phyloP scores from a whole-genome alignment of 257 asterid genomes.

The Lithospermum erythrorhizon region DNA sequence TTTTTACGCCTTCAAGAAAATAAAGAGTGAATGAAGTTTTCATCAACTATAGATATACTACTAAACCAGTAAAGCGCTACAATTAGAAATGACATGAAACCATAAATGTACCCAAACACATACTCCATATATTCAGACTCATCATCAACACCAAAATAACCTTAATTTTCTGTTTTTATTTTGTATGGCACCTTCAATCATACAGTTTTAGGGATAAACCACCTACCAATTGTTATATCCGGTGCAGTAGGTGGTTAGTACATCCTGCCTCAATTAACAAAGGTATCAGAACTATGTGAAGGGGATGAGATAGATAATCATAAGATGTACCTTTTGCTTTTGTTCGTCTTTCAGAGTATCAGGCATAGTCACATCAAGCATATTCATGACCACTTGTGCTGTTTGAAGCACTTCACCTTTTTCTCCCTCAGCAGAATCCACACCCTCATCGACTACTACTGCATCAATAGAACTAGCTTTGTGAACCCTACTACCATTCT shows the following conservation, averaged over 20 bases:
- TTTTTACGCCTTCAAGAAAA: neutral
- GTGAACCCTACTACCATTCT: constrained; percentile 13
- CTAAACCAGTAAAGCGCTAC: neutral
- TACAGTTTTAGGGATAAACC: neutral
- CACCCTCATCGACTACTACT: constrained; percentile 22
- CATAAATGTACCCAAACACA: neutral
- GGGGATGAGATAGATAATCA: constrained; percentile 6
- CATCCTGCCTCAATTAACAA: neutral
- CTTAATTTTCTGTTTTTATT: neutral
- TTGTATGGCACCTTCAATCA: neutral
- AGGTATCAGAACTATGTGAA: neutral
- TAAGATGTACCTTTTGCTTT: constrained; percentile 57
- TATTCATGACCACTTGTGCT: constrained; percentile 60
- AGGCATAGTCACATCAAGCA: constrained; percentile 80
- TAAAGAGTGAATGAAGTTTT: neutral
- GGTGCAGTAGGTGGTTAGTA: neutral
- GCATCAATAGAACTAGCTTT: constrained; percentile 24
- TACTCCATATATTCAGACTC: too few relatives aligned
- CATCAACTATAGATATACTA: neutral
- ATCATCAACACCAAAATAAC: too few relatives aligned
- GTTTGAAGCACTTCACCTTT: constrained; percentile 59
- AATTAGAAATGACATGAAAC: neutral
- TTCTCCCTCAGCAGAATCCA: constrained; percentile 33
- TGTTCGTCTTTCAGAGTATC: constrained; percentile 62
- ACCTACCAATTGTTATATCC: neutral